Evolutionary conservation across 176 grass and related monocot genomes (phyloP), one percentile per base, ranked within the genome.

Genomic region (Panicum miliaceum): DNA sequence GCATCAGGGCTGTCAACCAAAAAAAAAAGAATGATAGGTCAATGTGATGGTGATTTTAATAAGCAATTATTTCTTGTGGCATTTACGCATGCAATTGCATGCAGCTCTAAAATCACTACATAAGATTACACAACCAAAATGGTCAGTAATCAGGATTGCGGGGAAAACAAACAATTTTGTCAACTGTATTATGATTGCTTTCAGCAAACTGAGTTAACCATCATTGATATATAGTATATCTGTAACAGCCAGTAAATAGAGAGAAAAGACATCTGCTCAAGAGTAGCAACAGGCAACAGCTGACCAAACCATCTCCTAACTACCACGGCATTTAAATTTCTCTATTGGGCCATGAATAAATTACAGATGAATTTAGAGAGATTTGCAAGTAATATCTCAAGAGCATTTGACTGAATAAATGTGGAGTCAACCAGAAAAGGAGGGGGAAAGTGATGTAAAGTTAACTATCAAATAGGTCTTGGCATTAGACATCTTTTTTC

Each of bases 21-120:
- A 46, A 57, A 57, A 71, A 41, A 75, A 1, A 59, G 14, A 59
- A 58, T 40, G 61, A 20, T 46, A 48, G 18, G 8, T 32, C 6
- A 59, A 43, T 35, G 52, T 36, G 9, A 11, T 82, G 48, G 22
- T 36, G 9, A 82, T 11, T 25, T 82, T 65, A 76, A 82, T 70
- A 75, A 69, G 23, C 4, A 69, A 20, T 37, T 19, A 75, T 66
- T 52, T 68, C 20, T 75, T 5, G 22, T 67, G 6, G n/a, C 70
- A 75, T 48, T 46, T 23, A 36, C 8, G n/a, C n/a, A 29, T 7
- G 14, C 38, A 46, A 37, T 64, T 72, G 27, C n/a, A 47, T 64
- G 7, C 22, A 34, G 25, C 83, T 70, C 27, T 79, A 64, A 67
- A 48, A 53, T 7, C 25, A 22, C 12, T 26, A 51, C 10, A 73